Evolutionary conservation across 1,284 basidiomycete genomes (phyloP).

Genomic region (Rhodofomes roseus): DNA sequence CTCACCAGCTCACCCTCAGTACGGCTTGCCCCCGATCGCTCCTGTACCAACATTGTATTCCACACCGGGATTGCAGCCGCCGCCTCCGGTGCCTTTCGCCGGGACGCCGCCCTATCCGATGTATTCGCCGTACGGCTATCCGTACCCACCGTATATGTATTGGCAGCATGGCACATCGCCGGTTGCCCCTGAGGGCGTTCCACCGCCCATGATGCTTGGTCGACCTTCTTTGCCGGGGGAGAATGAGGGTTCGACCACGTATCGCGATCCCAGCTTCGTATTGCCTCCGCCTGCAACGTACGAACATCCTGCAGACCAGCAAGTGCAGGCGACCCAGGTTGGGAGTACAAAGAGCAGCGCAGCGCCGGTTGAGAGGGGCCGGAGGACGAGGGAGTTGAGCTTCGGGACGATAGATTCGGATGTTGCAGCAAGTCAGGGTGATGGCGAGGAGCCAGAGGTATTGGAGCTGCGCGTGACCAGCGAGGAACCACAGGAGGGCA

Average conservation of each 20-base stretch:
- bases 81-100: constrained; percentile 15
- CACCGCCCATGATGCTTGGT: constrained; percentile 26
- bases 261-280: constrained; percentile 26
- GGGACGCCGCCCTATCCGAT: constrained; percentile 28
- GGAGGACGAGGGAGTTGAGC: constrained; percentile 31
- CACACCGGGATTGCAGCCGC: constrained; percentile 2
- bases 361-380: constrained; percentile 14
- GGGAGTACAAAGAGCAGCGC: constrained; percentile 4
- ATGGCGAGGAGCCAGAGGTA: not conserved
- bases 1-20: constrained; percentile 21
- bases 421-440: constrained; percentile 23
- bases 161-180: constrained; percentile 16
- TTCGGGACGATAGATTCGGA: constrained; percentile 48
- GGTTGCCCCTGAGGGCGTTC: constrained; percentile 16
- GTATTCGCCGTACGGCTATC: constrained; percentile 20
- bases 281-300: constrained; percentile 15
- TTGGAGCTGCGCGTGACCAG: not conserved
- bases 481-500: constrained; percentile 9
- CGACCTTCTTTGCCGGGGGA: constrained; percentile 29
- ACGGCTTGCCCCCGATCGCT: constrained; percentile 20
- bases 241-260: constrained; percentile 30
- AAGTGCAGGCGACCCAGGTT: constrained; percentile 3
- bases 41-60: constrained; percentile 16
- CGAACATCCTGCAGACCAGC: constrained; percentile 1
- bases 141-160: constrained; percentile 21